These are phyloP conservation scores for Rhynchosporium graminicola DNA, from an alignment of 2,329 filamentous ascomycete species.

Conservation along the genomic window DNA sequence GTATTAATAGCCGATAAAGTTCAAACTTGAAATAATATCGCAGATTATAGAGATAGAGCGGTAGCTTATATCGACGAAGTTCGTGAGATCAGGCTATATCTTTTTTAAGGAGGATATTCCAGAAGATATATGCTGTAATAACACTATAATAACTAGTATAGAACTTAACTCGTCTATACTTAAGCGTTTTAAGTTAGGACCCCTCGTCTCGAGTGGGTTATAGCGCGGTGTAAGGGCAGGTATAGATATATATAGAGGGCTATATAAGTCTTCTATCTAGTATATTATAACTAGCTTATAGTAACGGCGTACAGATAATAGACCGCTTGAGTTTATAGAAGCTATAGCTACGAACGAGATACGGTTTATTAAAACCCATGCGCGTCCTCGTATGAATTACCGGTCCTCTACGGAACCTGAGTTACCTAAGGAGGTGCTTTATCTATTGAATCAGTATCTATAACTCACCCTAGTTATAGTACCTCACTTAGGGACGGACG, in stretches of 20 bases:
- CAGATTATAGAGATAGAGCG: constrained; percentile 27
- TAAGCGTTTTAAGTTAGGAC: constrained; percentile 20
- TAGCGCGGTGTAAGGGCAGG: constrained; percentile 9
- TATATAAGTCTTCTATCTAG: not conserved
- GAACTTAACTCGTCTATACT: constrained; percentile 13
- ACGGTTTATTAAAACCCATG: no score
- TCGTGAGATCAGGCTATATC: constrained; percentile 23
- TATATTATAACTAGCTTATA: no score
- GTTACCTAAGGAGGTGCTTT: no score
- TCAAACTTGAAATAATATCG: constrained; percentile 21
- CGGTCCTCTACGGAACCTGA: no score
- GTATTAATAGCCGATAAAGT: constrained; percentile 22
- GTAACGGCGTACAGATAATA: no score
- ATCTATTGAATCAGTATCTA: no score
- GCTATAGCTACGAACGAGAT: no score
- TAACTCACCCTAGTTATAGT: no score
- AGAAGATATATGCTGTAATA: constrained; percentile 10
- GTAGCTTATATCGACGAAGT: constrained; percentile 23
- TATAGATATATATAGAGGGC: not conserved
- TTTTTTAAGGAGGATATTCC: constrained; percentile 24
- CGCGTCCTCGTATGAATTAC: no score
- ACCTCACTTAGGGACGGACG: no score
- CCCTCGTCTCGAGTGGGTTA: constrained; percentile 15
- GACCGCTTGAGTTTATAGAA: no score
- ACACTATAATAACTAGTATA: constrained; percentile 11